These are phyloP conservation scores for Tylopilus rubrobrunneus DNA, from an alignment of 768 basidiomycete species.

Conservation along the genomic window DNA sequence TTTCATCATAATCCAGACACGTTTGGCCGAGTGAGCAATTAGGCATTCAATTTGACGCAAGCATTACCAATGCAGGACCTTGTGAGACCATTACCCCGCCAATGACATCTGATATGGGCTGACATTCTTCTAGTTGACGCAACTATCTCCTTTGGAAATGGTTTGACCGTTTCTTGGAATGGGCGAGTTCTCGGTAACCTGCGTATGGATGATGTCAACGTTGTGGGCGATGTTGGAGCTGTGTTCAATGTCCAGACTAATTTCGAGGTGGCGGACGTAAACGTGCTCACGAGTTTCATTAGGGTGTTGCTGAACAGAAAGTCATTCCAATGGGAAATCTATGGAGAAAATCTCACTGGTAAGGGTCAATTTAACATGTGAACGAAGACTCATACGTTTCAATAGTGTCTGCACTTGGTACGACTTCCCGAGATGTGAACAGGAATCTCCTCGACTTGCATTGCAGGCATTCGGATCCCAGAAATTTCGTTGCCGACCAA, in stretches of 20 bases:
- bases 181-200: constrained; percentile 46
- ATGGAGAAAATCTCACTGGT: constrained; percentile 26
- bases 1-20: too few species aligned
- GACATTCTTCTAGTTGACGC: too few species aligned
- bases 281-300: constrained; percentile 59
- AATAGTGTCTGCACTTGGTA: constrained; percentile 35
- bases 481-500: constrained; percentile 54
- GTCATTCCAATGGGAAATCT: constrained; percentile 68
- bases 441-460: background rate
- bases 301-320: constrained; percentile 60
- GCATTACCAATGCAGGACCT: constrained; percentile 54
- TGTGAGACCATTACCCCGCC: too few species aligned
- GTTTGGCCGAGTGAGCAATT: background rate
- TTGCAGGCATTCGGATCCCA: constrained; percentile 51
- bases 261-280: too few species aligned
- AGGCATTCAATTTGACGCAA: constrained; percentile 55
- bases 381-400: constrained; percentile 5
- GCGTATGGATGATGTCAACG: constrained; percentile 52
- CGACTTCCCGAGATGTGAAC: background rate
- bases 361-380: constrained; percentile 6
- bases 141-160: too few species aligned
- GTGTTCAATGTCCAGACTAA: constrained; percentile 35
- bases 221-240: constrained; percentile 61
- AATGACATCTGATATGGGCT: too few species aligned
- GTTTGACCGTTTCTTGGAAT: too few species aligned